Evolutionary conservation across 2,329 filamentous ascomycete species (phyloP).

Genomic region (Boeremia exigua): DNA sequence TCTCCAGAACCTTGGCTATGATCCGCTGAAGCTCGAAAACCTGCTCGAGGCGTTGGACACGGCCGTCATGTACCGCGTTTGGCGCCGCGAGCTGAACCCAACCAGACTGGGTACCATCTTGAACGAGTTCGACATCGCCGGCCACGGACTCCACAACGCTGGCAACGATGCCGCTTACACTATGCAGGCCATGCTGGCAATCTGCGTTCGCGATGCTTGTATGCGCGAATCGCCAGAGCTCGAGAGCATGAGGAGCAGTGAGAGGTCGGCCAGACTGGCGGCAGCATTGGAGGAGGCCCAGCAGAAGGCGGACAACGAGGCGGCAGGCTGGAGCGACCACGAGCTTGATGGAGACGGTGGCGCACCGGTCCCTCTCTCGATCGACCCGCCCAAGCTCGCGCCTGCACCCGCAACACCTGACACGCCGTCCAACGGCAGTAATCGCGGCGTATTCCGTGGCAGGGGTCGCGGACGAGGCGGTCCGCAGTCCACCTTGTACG

Average conservation of each 20-base stretch:
- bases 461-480: slow-evolving; percentile 7
- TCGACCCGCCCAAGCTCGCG: neutral
- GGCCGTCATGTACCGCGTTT: slow-evolving; percentile 69
- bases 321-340: slow-evolving; percentile 47
- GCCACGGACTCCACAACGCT: slow-evolving; percentile 79
- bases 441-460: slow-evolving; percentile 3
- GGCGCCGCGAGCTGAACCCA: slow-evolving; percentile 60
- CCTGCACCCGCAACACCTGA: slow-evolving; percentile 9
- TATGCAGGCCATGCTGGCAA: slow-evolving; percentile 72
- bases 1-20: slow-evolving; percentile 69
- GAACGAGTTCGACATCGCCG: slow-evolving; percentile 65
- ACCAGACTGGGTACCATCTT: slow-evolving; percentile 68
- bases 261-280: slow-evolving; percentile 32
- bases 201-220: slow-evolving; percentile 57
- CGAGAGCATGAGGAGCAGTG: slow-evolving; percentile 30
- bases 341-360: slow-evolving; percentile 48
- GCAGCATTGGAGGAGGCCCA: slow-evolving; percentile 36
- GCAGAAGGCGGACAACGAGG: slow-evolving; percentile 49
- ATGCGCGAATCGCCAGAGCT: slow-evolving; percentile 40
- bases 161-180: slow-evolving; percentile 87
- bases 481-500: neutral
- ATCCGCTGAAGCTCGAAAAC: slow-evolving; percentile 60
- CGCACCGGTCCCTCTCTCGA: slow-evolving; percentile 28
- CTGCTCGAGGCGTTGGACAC: slow-evolving; percentile 76
- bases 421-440: neutral